A percentile compares a stretch with the other conserved stretches of the same genome.
Evolutionary conservation across 2,329 filamentous ascomycete genomes (phyloP).

Genomic region (Pseudogymnoascus verrucosus): DNA sequence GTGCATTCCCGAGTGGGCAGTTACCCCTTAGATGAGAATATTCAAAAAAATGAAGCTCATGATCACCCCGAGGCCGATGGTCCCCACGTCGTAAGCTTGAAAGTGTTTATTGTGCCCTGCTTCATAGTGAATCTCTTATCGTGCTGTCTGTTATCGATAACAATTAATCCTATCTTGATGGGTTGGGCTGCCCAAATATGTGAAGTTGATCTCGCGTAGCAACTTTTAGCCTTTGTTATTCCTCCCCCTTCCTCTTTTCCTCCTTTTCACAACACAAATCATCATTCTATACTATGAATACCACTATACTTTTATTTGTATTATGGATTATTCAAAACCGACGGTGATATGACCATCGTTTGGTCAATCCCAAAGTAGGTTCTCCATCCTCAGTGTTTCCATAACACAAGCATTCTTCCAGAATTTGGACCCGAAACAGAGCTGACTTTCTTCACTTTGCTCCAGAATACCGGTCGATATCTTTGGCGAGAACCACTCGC

Average conservation of each 20-base stretch:
- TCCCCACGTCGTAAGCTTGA: neutral
- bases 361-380: neutral
- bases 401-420: neutral
- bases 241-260: too few relatives aligned
- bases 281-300: too few relatives aligned
- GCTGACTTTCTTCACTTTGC: neutral
- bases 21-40: neutral
- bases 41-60: neutral
- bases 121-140: neutral
- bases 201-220: conserved; percentile 6
- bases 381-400: neutral
- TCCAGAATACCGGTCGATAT: neutral
- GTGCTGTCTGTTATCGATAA: conserved; percentile 6
- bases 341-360: neutral
- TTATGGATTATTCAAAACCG: neutral
- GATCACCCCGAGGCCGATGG: neutral
- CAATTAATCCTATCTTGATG: conserved; percentile 3
- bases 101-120: neutral
- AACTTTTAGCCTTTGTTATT: neutral
- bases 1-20: neutral
- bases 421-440: neutral
- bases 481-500: neutral
- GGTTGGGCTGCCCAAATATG: neutral
- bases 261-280: neutral
- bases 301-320: neutral